Conservation (phyloP, 352 stramenopile genomes). For the Pelagophyceae sp. region DNA sequence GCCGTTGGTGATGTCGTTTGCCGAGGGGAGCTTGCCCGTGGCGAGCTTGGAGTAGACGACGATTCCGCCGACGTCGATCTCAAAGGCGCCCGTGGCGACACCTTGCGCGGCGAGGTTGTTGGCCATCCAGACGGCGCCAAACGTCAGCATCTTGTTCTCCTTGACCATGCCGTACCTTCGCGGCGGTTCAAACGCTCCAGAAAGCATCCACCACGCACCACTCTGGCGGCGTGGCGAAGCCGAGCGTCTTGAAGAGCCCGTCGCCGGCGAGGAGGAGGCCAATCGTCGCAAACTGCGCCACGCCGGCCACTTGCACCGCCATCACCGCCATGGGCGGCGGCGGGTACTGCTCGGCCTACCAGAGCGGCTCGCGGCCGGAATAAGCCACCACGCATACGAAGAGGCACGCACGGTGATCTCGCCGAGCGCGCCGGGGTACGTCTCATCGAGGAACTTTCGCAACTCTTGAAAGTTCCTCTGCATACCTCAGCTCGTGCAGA, state of each 20-base stretch:
- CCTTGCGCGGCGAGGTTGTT: conserved; percentile 32
- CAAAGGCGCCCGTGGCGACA: conserved; percentile 35
- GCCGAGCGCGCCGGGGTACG: conserved; percentile 29
- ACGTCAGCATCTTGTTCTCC: conserved; percentile 29
- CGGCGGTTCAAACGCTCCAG: no score
- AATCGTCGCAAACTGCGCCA: conserved; percentile 25
- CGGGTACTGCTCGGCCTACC: conserved; percentile 36
- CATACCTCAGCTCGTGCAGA: conserved; percentile 25
- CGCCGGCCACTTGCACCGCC: conserved; percentile 3
- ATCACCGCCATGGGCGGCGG: conserved; percentile 23
- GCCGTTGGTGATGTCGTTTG: conserved; percentile 4
- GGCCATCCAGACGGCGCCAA: conserved; percentile 32
- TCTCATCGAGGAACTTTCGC: conserved; percentile 36
- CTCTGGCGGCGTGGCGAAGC: conserved; percentile 28
- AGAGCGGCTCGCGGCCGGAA: no score
- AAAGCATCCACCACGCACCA: no score
- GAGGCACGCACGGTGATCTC: no score
- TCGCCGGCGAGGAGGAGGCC: conserved; percentile 30
- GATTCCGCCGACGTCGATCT: conserved; percentile 32
- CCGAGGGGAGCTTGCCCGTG: conserved; percentile 16
- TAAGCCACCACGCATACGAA: no score
- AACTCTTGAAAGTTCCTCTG: conserved; percentile 41
- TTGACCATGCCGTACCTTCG: conserved; percentile 23
- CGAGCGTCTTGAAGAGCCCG: conserved; percentile 28
- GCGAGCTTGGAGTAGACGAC: conserved; percentile 23